Conservation (phyloP, 768 basidiomycete genomes). For the Leccinum broughii region DNA sequence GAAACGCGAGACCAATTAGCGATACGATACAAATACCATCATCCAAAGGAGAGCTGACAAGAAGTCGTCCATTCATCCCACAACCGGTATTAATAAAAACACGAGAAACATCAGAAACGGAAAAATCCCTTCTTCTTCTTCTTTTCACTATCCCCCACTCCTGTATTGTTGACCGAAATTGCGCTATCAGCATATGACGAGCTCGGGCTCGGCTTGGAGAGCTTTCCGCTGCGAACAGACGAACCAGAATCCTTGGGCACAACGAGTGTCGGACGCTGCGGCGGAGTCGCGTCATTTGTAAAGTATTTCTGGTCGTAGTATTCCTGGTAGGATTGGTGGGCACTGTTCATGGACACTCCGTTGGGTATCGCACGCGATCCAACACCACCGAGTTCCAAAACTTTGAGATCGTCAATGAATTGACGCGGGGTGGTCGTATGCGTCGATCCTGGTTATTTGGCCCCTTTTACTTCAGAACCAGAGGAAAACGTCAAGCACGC, state of each 20-base stretch:
- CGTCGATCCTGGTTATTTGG: conserved; percentile 69
- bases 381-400: conserved; percentile 83
- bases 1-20: conserved; percentile 10
- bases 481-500: conserved; percentile 39
- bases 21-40: conserved; percentile 14
- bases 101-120: conserved; percentile 47
- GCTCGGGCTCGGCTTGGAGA: conserved; percentile 41
- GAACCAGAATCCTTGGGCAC: conserved; percentile 29
- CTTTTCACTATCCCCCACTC: conserved; percentile 50
- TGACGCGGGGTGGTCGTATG: conserved; percentile 80
- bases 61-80: not conserved
- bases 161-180: conserved; percentile 42
- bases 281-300: conserved; percentile 37
- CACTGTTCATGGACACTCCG: conserved; percentile 54
- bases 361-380: conserved; percentile 75
- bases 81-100: not conserved
- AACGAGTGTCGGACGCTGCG: conserved; percentile 25
- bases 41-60: not conserved
- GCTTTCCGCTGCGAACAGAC: conserved; percentile 21
- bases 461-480: conserved; percentile 30
- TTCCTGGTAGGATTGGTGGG: conserved; percentile 62
- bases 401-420: conserved; percentile 86
- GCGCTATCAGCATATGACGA: conserved; percentile 55
- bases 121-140: conserved; percentile 78
- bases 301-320: conserved; percentile 82